phyloP scores from a whole-genome alignment of 176 grass and related monocot species.

The Eleusine indica region DNA sequence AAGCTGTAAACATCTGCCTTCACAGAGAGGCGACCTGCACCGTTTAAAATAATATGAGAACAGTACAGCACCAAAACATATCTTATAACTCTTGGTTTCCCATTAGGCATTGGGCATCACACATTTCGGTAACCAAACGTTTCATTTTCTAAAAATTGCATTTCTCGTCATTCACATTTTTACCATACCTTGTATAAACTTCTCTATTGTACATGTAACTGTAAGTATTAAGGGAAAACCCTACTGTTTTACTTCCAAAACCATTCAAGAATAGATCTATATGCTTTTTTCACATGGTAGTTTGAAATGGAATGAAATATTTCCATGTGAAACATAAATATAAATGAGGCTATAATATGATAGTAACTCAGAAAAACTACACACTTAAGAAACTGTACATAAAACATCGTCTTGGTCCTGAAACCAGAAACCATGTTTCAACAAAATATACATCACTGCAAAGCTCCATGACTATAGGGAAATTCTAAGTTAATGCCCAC shows the following conservation, averaged over 20 bases:
- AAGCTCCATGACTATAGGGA: background rate
- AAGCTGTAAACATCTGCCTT: slow-evolving; percentile 84
- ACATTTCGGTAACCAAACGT: background rate
- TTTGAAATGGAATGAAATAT: background rate
- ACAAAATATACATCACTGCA: background rate
- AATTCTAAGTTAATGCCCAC: background rate
- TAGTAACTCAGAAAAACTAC: background rate
- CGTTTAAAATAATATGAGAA: background rate
- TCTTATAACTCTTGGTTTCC: background rate
- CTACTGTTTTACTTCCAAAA: background rate
- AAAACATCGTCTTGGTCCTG: background rate
- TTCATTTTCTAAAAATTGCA: background rate
- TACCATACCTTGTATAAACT: background rate
- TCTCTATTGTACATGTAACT: background rate
- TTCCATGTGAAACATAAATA: background rate
- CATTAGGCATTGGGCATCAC: background rate
- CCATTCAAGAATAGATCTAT: background rate
- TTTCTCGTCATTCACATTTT: background rate
- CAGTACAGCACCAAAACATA: slow-evolving; percentile 1
- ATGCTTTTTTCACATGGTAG: background rate
- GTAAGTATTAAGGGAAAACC: background rate
- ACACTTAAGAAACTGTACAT: background rate
- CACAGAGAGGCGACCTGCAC: slow-evolving; percentile 65
- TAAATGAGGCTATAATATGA: background rate
- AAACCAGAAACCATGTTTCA: background rate